phyloP scores from a whole-genome alignment of 139 green algal genomes.

The Nannochloris sp. region DNA sequence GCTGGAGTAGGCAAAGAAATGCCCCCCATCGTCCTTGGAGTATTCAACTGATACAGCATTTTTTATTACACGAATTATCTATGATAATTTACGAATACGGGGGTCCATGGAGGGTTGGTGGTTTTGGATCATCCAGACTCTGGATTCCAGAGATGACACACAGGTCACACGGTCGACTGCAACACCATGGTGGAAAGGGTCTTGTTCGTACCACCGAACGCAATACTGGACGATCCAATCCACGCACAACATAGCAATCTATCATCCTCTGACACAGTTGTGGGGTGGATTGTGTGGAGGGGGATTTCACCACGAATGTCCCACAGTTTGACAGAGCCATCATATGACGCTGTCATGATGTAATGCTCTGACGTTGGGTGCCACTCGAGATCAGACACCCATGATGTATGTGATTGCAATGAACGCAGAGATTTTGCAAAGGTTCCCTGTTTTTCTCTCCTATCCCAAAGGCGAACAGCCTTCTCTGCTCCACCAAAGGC shows the following conservation, averaged over 20 bases:
- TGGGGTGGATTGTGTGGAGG: constrained; percentile 39
- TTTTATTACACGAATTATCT: constrained; percentile 1
- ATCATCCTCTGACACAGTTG: constrained; percentile 22
- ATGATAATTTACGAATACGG: too few species aligned
- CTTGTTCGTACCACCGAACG: too few species aligned
- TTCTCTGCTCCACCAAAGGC: constrained; percentile 64
- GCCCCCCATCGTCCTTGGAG: constrained; percentile 1
- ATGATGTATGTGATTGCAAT: constrained; percentile 46
- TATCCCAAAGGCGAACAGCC: constrained; percentile 72
- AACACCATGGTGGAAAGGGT: too few species aligned
- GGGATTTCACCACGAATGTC: constrained; percentile 43
- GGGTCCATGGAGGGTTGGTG: too few species aligned
- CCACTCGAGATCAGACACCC: constrained; percentile 63
- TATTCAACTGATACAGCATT: neutral
- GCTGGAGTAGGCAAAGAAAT: too few species aligned
- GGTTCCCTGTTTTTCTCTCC: constrained; percentile 8
- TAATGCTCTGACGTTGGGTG: constrained; percentile 47
- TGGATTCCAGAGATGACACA: too few species aligned
- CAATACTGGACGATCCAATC: neutral
- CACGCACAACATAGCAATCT: constrained; percentile 31
- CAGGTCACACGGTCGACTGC: too few species aligned
- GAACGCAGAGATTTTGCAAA: constrained; percentile 15
- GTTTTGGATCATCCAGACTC: too few species aligned
- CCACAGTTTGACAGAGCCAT: constrained; percentile 53
- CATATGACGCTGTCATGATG: constrained; percentile 47